These are phyloP conservation scores for Colletotrichum camelliae DNA, from an alignment of 2,329 filamentous ascomycete genomes.

Conservation along the genomic window DNA sequence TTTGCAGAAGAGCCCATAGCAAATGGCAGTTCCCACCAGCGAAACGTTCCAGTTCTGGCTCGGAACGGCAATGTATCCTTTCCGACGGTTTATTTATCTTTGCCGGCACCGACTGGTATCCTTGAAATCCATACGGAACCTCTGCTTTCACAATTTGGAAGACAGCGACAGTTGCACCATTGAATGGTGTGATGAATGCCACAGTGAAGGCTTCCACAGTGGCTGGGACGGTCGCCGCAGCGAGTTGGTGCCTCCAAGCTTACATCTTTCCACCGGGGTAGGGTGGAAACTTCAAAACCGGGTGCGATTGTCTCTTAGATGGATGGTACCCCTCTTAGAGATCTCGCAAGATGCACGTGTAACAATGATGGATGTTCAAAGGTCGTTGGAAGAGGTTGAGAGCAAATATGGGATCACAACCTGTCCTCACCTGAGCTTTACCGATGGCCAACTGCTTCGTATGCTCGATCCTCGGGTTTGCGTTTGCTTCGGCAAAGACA, in stretches of 20 bases:
- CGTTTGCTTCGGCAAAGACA: too few relatives aligned
- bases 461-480: too few relatives aligned
- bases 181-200: neutral
- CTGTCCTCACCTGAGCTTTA: too few relatives aligned
- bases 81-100: neutral
- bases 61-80: neutral
- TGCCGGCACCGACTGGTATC: neutral
- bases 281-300: rapidly evolving
- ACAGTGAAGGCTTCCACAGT: neutral
- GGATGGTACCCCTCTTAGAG: neutral
- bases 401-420: neutral
- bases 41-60: neutral
- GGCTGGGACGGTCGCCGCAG: neutral
- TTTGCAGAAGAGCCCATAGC: too few relatives aligned
- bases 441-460: too few relatives aligned
- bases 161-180: too few relatives aligned
- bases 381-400: neutral
- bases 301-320: neutral
- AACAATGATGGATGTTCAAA: neutral
- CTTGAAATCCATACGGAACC: neutral
- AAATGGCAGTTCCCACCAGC: neutral
- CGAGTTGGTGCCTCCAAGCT: neutral
- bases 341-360: neutral
- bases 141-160: too few relatives aligned
- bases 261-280: too few relatives aligned